Evolutionary conservation across 345 rosid genomes (phyloP).

Genomic region (Syzygium aromaticum): DNA sequence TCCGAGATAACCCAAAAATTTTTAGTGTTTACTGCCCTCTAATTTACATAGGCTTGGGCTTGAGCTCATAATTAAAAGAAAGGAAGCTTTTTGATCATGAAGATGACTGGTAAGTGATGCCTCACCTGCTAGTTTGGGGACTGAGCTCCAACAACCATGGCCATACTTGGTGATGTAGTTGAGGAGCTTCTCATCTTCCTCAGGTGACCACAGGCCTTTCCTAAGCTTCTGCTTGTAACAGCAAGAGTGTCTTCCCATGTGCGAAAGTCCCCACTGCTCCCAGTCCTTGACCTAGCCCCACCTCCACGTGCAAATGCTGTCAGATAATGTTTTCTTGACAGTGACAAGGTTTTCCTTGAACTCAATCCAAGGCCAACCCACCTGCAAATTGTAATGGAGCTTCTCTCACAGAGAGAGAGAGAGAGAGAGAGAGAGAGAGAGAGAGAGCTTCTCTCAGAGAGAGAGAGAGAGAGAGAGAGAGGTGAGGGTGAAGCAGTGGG

Average conservation of each 20-base stretch:
- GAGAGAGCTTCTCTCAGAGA: slow-evolving; percentile 8
- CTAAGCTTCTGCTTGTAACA: slow-evolving; percentile 79
- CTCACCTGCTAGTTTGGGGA: slow-evolving; percentile 75
- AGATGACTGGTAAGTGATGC: not conserved
- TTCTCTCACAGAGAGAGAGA: not conserved
- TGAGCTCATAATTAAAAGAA: not conserved
- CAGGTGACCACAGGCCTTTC: slow-evolving; percentile 91
- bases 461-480: slow-evolving; percentile 4
- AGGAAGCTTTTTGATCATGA: not conserved
- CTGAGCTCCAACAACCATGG: slow-evolving; percentile 90
- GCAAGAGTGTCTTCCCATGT: slow-evolving; percentile 81
- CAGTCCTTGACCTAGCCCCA: not conserved
- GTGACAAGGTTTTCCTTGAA: not conserved
- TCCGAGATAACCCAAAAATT: not conserved
- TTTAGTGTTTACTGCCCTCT: not conserved
- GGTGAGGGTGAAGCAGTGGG: slow-evolving; percentile 20
- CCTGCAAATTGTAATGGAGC: not conserved
- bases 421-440: not conserved
- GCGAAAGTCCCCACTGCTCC: not conserved
- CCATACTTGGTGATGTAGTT: slow-evolving; percentile 61
- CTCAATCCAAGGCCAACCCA: not conserved
- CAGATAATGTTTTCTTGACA: not conserved
- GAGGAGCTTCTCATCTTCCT: slow-evolving; percentile 81
- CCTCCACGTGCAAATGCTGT: not conserved
- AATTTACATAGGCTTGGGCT: not conserved